Evolutionary conservation across 2,329 filamentous ascomycete species (phyloP).

Genomic region (Fusarium protoensiforme): DNA sequence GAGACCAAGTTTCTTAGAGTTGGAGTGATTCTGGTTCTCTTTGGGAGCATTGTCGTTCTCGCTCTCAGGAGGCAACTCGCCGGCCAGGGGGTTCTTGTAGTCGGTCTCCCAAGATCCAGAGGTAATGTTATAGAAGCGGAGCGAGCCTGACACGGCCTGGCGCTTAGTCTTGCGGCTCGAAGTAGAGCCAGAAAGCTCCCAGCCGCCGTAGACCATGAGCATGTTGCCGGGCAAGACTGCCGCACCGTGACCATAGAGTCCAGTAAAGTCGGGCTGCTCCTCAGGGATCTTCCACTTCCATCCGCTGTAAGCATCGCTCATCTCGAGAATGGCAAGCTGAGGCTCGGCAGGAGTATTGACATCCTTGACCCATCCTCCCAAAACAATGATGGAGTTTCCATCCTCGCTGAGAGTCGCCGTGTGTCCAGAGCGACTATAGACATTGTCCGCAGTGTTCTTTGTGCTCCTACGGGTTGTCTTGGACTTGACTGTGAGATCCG

Average conservation of each 20-base stretch:
- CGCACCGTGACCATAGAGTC: constrained; percentile 73
- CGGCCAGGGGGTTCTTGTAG: constrained; percentile 59
- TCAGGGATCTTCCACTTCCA: constrained; percentile 78
- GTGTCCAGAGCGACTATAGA: constrained; percentile 90
- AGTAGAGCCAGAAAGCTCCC: constrained; percentile 55
- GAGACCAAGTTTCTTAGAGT: constrained; percentile 38
- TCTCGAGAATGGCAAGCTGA: constrained; percentile 80
- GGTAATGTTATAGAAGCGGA: constrained; percentile 68
- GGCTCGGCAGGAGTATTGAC: constrained; percentile 80
- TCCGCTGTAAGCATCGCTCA: constrained; percentile 79
- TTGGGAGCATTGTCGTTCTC: constrained; percentile 39
- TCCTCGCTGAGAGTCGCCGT: constrained; percentile 84
- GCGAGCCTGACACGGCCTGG: constrained; percentile 40
- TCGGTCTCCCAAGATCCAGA: constrained; percentile 63
- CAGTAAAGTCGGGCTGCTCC: constrained; percentile 56
- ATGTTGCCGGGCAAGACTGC: constrained; percentile 73
- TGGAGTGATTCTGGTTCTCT: constrained; percentile 27
- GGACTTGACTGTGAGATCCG: constrained; percentile 65
- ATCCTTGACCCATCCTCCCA: constrained; percentile 94
- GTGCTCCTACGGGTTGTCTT: constrained; percentile 17
- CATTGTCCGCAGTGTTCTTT: constrained; percentile 48
- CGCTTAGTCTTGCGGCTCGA: constrained; percentile 49
- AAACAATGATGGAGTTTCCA: constrained; percentile 79
- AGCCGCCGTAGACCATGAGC: constrained; percentile 75
- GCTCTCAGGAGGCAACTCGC: background rate